Evolutionary conservation across 805 yeast species (phyloP).

Genomic region (Nakazawaea pomicola): DNA sequence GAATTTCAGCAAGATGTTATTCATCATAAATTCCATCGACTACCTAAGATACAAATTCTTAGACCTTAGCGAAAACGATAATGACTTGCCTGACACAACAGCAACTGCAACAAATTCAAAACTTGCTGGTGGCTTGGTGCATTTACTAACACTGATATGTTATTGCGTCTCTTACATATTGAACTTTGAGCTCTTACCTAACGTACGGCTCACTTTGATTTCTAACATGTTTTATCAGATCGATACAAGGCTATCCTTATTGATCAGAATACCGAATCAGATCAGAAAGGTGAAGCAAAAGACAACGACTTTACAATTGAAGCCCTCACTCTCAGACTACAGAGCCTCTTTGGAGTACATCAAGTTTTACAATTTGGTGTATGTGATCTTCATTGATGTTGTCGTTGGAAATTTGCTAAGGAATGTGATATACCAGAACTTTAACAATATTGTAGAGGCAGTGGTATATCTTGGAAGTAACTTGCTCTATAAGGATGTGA

Average conservation of each 20-base stretch:
- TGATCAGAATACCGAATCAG: conserved; percentile 76
- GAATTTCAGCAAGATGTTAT: conserved; percentile 12
- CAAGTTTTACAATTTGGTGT: conserved; percentile 76
- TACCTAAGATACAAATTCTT: conserved; percentile 6
- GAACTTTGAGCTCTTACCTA: conserved; percentile 22
- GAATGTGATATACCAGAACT: conserved; percentile 37
- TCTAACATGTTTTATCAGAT: conserved; percentile 74
- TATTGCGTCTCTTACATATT: conserved; percentile 22
- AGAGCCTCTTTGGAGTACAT: conserved; percentile 50
- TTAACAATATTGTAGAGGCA: conserved; percentile 19
- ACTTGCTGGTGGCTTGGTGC: too few species aligned
- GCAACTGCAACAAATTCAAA: too few species aligned
- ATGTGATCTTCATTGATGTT: conserved; percentile 83
- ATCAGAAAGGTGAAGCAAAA: conserved; percentile 44
- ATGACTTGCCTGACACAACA: conserved; percentile 18
- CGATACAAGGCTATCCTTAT: conserved; percentile 70
- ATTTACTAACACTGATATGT: conserved; percentile 15
- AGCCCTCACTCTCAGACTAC: conserved; percentile 33
- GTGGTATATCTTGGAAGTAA: conserved; percentile 20
- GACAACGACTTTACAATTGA: conserved; percentile 34
- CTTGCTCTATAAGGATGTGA: conserved; percentile 32
- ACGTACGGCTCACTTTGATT: conserved; percentile 27
- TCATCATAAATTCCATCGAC: conserved; percentile 10
- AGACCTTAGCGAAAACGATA: conserved; percentile 20
- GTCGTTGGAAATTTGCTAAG: conserved; percentile 65